These are phyloP conservation scores for Leccinum pellstonianum DNA, from an alignment of 768 basidiomycete genomes.

Conservation along the genomic window DNA sequence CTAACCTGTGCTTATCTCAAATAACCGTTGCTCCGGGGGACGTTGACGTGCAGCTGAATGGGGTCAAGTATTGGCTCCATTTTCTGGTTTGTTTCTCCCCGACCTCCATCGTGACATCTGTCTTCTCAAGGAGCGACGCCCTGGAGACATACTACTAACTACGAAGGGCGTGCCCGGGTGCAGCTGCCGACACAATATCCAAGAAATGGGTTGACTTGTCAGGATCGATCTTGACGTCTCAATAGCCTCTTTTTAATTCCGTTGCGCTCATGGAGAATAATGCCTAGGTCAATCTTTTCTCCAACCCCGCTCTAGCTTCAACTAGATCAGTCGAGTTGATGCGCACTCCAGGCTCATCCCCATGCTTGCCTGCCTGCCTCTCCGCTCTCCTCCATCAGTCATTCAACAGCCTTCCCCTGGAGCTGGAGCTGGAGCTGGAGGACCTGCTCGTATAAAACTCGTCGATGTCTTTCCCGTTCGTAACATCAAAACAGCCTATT, in stretches of 20 bases:
- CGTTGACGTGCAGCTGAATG: background rate
- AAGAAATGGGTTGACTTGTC: background rate
- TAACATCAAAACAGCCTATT: no score
- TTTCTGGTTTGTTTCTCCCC: background rate
- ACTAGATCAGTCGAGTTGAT: background rate
- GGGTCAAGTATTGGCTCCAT: background rate
- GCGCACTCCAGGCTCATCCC: background rate
- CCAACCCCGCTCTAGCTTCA: no score
- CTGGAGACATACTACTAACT: background rate
- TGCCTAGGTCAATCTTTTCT: background rate
- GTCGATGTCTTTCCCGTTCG: no score
- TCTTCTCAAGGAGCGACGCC: background rate
- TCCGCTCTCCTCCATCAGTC: background rate
- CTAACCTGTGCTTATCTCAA: background rate
- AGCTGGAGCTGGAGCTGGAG: background rate
- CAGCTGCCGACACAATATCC: no score
- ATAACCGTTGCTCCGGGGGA: background rate
- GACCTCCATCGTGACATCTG: background rate
- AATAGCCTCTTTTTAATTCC: background rate
- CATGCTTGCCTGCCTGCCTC: background rate
- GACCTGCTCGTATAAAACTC: no score
- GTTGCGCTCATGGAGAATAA: background rate
- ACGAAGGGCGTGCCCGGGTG: background rate
- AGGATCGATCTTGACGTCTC: background rate
- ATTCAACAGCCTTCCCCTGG: background rate